Evolutionary conservation across 306 rosid genomes (phyloP), one percentile per base, ranked within the genome.

Genomic region (Dryas octopetala): DNA sequence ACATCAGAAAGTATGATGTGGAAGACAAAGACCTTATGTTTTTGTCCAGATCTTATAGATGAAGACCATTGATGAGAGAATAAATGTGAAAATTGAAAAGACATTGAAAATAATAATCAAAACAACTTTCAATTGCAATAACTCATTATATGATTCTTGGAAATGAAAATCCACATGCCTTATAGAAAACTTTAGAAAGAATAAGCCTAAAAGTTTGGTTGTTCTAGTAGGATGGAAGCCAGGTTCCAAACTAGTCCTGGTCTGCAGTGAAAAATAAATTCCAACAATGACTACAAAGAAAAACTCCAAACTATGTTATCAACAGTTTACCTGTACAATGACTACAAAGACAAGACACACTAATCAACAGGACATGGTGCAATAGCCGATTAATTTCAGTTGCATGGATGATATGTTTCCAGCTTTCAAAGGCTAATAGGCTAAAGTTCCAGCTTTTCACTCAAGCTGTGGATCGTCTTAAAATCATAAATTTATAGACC

Each of bases 341-440:
- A 68, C 60, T 28, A 32, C 47, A 68, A 68, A 68, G 26, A 68
- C 23, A 23, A 50, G 14, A 44, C 15, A 65, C 48, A 62, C 23
- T 65, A n/a, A 44, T 47, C 59, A 68, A 68, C 47, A 7, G 1
- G 23, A n/a, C 47, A 46, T 46, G 9, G 28, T 66, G 10, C 10
- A 17, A 19, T 19, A 48, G 45, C 72, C 14, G 7, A 67, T n/a
- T 48, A 47, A 48, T 13, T 26, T 55, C 26, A 71, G 43, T 16
- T 11, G 5, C 62, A 38, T 15, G 74, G n/a, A 69, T 69, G 48
- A 15, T 16, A 41, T 13, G 23, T 70, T 54, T 53, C 51, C 64
- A 40, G 66, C 75, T 41, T 55, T 57, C 49, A 11, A 62, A 17
- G 41, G 16, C 53, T 70, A 70, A 54, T 1, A 41, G 45, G 41